Evolutionary conservation across 164 flowering plant genomes (phyloP).

Genomic region (Malania oleifera): DNA sequence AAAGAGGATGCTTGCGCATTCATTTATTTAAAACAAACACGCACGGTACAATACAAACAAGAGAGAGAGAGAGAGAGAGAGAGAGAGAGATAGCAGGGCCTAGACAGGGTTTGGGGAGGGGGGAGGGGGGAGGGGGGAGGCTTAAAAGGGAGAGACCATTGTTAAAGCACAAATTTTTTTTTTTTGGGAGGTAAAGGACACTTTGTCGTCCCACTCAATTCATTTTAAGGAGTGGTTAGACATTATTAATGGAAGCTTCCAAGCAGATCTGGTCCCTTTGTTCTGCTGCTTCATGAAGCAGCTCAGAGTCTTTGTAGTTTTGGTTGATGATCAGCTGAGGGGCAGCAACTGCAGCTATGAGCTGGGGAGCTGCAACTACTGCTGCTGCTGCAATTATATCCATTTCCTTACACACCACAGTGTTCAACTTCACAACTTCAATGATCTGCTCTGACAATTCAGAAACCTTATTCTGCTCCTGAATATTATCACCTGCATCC

Average conservation of each 20-base stretch:
- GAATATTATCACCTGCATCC: no score
- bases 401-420: slow-evolving; percentile 23
- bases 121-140: no score
- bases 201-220: no score
- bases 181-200: no score
- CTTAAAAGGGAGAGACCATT: no score
- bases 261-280: background rate
- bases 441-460: slow-evolving; percentile 27
- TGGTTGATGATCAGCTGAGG: no score
- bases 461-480: slow-evolving; percentile 14
- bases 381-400: slow-evolving; percentile 18
- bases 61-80: no score
- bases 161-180: slow-evolving; percentile 8
- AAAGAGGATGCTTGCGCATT: background rate
- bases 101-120: no score
- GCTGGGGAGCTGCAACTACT: background rate
- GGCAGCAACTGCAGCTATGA: background rate
- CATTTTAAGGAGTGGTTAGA: slow-evolving; percentile 12
- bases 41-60: no score
- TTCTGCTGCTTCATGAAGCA: background rate
- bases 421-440: slow-evolving; percentile 20
- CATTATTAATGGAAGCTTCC: background rate
- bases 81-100: no score
- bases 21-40: no score
- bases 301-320: background rate